Percentiles rank a stretch among this genome's conserved stretches.
These are phyloP conservation scores for Syzygium malaccense DNA, from an alignment of 441 rosid species.

Conservation along the genomic window DNA sequence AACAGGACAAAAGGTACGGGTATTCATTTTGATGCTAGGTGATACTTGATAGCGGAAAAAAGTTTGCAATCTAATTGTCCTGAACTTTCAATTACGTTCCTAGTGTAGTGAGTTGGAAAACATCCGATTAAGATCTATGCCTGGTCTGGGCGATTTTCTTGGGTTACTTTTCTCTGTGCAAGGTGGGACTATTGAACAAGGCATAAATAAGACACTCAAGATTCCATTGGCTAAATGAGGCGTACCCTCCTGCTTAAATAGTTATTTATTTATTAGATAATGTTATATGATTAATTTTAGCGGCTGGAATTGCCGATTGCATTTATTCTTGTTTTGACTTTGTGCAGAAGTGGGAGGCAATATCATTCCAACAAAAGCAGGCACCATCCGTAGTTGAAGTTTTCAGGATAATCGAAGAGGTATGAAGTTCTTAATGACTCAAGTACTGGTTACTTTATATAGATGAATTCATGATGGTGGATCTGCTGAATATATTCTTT, in stretches of 20 bases:
- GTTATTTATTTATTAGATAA: not conserved
- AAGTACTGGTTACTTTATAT: not conserved
- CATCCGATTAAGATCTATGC: not conserved
- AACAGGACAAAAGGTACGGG: not conserved
- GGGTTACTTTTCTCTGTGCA: not conserved
- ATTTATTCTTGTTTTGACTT: not conserved
- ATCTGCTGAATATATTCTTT: not conserved
- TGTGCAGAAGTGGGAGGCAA: slow-evolving; percentile 96
- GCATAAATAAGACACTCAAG: not conserved
- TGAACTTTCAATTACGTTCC: not conserved
- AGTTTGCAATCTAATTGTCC: not conserved
- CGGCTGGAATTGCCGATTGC: not conserved
- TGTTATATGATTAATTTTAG: not conserved
- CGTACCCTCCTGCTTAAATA: not conserved
- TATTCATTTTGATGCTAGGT: not conserved
- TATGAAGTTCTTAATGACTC: slow-evolving; percentile 7
- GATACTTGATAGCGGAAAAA: not conserved
- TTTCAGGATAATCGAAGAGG: slow-evolving; percentile 99
- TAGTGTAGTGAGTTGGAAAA: not conserved
- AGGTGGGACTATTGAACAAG: not conserved
- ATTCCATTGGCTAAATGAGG: not conserved
- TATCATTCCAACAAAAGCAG: slow-evolving; percentile 86
- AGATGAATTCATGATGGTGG: not conserved
- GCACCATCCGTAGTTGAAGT: slow-evolving; percentile 91
- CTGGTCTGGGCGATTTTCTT: not conserved